phyloP scores from a whole-genome alignment of 306 rosid genomes.

The Sicyos edulis region DNA sequence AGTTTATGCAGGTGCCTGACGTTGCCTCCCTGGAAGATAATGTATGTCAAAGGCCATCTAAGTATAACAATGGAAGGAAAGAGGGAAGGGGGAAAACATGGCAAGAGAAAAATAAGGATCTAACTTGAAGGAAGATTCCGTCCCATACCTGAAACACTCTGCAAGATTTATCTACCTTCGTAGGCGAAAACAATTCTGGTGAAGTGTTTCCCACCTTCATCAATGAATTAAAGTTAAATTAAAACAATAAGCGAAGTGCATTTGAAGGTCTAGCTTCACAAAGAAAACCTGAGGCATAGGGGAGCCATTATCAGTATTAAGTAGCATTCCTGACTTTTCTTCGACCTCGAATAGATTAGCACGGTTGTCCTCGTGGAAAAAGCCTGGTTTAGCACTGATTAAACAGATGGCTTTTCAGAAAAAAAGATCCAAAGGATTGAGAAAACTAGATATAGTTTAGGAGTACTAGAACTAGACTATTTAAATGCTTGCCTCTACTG shows the following conservation, averaged over 20 bases:
- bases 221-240: background rate
- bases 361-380: constrained; percentile 82
- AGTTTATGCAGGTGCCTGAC: constrained; percentile 87
- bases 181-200: constrained; percentile 32
- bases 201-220: constrained; percentile 69
- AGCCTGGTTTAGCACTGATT: constrained; percentile 90
- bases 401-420: constrained; percentile 18
- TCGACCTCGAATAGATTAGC: constrained; percentile 90
- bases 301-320: constrained; percentile 93
- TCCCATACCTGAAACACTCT: constrained; percentile 76
- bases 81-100: background rate
- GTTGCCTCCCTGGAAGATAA: constrained; percentile 79
- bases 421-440: background rate
- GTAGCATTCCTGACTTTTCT: constrained; percentile 80
- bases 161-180: constrained; percentile 36
- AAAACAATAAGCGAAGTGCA: constrained; percentile 14
- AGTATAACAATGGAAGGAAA: background rate
- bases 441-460: background rate
- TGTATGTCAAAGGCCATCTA: background rate
- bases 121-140: background rate
- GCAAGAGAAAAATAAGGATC: background rate
- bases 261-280: background rate
- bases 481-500: background rate
- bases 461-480: background rate
- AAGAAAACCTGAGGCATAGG: constrained; percentile 77